phyloP scores from a whole-genome alignment of 768 basidiomycete genomes.

The Naganishia friedmannii region DNA sequence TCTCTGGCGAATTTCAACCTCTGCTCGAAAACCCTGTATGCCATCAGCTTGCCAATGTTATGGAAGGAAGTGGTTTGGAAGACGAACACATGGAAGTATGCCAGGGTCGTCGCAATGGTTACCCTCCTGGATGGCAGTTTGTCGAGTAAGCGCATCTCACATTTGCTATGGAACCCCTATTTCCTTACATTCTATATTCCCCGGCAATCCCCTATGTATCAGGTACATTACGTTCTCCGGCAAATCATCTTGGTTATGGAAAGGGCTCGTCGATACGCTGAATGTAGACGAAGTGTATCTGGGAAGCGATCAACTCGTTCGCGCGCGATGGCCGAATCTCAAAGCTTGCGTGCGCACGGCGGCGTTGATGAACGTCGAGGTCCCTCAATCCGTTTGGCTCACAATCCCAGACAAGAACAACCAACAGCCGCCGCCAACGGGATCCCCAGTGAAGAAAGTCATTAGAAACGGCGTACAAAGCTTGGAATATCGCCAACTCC shows the following conservation, averaged over 20 bases:
- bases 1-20: too few relatives aligned
- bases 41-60: neutral
- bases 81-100: neutral
- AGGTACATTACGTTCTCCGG: conserved; percentile 1
- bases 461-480: too few relatives aligned
- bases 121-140: neutral
- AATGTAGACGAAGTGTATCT: neutral
- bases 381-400: neutral
- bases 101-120: neutral
- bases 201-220: neutral
- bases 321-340: neutral
- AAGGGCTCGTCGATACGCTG: neutral
- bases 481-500: too few relatives aligned
- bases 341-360: neutral
- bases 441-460: too few relatives aligned
- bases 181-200: too few relatives aligned
- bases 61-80: conserved; percentile 7
- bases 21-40: too few relatives aligned
- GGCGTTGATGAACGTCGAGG: neutral
- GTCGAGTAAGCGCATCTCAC: neutral
- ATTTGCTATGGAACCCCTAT: neutral
- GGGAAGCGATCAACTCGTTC: neutral
- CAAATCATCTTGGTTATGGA: neutral
- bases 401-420: neutral
- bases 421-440: neutral